phyloP scores from a whole-genome alignment of 805 yeast genomes.

The Sugiyamaella boreocaroliniensis region DNA sequence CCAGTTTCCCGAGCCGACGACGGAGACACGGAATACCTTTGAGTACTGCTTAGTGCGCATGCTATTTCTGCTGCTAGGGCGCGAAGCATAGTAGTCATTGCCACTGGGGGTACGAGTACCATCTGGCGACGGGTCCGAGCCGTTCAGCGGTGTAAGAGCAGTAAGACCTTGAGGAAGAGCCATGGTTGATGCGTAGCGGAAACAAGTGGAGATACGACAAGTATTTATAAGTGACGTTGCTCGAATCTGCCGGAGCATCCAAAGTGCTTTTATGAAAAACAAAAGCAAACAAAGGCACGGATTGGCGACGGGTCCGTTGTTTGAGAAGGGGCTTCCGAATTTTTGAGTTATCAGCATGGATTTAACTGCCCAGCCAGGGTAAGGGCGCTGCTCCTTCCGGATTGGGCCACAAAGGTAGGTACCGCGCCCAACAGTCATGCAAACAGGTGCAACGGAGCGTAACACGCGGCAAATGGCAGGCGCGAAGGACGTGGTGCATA shows the following conservation, averaged over 20 bases:
- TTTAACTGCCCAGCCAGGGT: not conserved
- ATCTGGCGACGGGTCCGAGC: not conserved
- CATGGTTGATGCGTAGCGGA: not conserved
- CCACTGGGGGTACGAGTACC: not conserved
- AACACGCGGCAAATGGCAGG: no score
- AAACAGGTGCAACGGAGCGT: no score
- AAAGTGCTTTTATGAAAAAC: not conserved
- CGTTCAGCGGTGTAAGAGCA: not conserved
- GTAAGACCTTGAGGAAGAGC: slow-evolving; percentile 2
- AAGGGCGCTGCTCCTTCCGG: not conserved
- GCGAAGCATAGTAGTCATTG: slow-evolving; percentile 5
- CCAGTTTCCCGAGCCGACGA: slow-evolving; percentile 97
- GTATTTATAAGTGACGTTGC: not conserved
- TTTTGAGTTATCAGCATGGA: not conserved
- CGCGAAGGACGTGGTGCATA: no score
- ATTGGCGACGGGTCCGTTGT: not conserved
- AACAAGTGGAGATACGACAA: not conserved
- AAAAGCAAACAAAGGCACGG: not conserved
- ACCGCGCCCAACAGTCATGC: no score
- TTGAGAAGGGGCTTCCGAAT: not conserved
- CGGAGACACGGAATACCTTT: slow-evolving; percentile 49
- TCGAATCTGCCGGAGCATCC: not conserved
- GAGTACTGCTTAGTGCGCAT: not conserved
- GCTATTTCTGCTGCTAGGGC: slow-evolving; percentile 6
- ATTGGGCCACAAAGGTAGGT: not conserved